Evolutionary conservation across 148 eudicot species (phyloP).

Genomic region (Limonium bicolor): DNA sequence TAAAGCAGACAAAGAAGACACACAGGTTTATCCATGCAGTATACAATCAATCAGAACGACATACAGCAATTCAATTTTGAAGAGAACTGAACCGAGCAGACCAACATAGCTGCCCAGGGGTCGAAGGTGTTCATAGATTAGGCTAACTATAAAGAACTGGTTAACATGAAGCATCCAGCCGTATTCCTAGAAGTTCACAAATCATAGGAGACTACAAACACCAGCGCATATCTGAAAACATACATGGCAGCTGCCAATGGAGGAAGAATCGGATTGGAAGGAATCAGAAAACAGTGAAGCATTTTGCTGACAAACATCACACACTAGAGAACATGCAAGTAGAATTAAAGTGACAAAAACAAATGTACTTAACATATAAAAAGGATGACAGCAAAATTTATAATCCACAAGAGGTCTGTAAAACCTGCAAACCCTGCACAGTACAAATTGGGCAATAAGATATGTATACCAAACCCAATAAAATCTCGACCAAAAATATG

Average conservation of each 20-base stretch:
- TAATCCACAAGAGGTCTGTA: conserved; percentile 32
- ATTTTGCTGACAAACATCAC: not conserved
- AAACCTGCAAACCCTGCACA: conserved; percentile 82
- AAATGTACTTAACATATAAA: not conserved
- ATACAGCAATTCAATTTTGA: too few species aligned
- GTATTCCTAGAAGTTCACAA: too few species aligned
- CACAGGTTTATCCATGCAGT: too few species aligned
- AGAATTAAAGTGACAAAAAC: not conserved
- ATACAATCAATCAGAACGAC: too few species aligned
- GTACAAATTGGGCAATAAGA: conserved; percentile 54
- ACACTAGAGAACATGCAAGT: not conserved
- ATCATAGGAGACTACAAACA: too few species aligned
- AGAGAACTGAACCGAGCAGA: too few species aligned
- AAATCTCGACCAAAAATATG: not conserved
- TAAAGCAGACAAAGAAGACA: too few species aligned
- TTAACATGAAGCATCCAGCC: too few species aligned
- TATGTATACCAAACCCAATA: conserved; percentile 8
- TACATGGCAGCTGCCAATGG: not conserved
- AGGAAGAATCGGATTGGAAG: not conserved
- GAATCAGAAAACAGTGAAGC: not conserved
- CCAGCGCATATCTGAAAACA: too few species aligned
- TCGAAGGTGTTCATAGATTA: too few species aligned
- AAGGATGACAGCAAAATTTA: conserved; percentile 9
- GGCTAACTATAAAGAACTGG: too few species aligned
- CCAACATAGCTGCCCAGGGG: too few species aligned